These are phyloP conservation scores for Ophiostoma quercus DNA, from an alignment of 2,329 filamentous ascomycete genomes.

Conservation along the genomic window DNA sequence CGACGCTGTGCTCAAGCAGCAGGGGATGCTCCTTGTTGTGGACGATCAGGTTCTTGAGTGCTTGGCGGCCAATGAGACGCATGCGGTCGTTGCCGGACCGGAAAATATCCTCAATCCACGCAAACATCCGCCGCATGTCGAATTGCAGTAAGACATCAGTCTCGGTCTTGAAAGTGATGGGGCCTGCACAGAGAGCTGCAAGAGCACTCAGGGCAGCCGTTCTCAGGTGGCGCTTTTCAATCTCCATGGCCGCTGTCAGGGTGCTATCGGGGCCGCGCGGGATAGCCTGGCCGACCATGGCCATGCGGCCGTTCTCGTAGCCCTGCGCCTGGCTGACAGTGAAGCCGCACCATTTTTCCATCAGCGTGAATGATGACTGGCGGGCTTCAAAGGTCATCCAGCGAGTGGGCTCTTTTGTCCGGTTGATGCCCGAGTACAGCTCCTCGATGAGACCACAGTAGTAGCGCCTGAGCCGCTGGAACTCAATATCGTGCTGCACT, in stretches of 20 bases:
- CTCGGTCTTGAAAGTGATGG: constrained; percentile 81
- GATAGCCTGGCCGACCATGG: constrained; percentile 69
- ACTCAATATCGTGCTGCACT: constrained; percentile 90
- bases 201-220: constrained; percentile 91
- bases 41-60: constrained; percentile 80
- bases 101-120: constrained; percentile 95
- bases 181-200: constrained; percentile 83
- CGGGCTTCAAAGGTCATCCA: constrained; percentile 98
- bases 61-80: constrained; percentile 81
- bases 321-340: constrained; percentile 80
- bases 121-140: constrained; percentile 84
- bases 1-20: constrained; percentile 82
- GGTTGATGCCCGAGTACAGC: constrained; percentile 84
- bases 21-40: constrained; percentile 85
- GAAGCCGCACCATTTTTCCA: constrained; percentile 99
- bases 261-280: constrained; percentile 50
- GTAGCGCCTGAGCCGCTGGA: constrained; percentile 83
- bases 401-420: constrained; percentile 73
- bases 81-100: constrained; percentile 85
- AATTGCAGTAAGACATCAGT: constrained; percentile 85
- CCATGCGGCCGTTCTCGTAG: constrained; percentile 83
- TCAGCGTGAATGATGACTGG: constrained; percentile 89
- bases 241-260: constrained; percentile 86
- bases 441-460: constrained; percentile 94
- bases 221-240: constrained; percentile 87